phyloP scores from a whole-genome alignment of 306 rosid species.

The Sesbania bispinosa region DNA sequence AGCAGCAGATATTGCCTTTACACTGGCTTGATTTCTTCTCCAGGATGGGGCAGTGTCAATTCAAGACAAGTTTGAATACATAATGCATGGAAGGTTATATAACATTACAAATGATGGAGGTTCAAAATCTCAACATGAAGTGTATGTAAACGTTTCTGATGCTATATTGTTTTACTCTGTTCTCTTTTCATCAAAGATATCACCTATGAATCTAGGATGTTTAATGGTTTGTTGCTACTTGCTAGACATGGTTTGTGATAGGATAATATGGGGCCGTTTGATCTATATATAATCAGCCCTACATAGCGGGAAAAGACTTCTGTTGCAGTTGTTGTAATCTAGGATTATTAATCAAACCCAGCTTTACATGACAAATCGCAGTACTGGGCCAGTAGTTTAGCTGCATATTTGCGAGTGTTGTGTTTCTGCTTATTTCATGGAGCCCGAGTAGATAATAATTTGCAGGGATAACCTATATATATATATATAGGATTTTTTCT shows the following conservation, averaged over 20 bases:
- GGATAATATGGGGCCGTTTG: no score
- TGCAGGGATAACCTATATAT: not conserved
- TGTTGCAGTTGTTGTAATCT: no score
- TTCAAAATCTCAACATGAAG: conserved; percentile 46
- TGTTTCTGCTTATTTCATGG: not conserved
- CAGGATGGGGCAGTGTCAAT: conserved; percentile 74
- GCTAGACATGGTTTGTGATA: no score
- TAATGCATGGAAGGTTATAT: conserved; percentile 83
- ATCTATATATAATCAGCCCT: no score
- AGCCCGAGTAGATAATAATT: not conserved
- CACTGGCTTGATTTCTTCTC: conserved; percentile 23
- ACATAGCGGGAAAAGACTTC: no score
- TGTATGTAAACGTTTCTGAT: conserved; percentile 57
- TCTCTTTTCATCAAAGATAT: not conserved
- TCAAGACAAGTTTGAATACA: conserved; percentile 85
- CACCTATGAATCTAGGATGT: not conserved
- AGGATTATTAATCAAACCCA: not conserved
- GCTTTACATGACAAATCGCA: not conserved
- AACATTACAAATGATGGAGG: conserved; percentile 49
- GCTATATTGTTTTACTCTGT: not conserved
- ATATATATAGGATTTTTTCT: not conserved
- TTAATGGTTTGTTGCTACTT: not conserved
- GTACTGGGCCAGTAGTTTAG: not conserved
- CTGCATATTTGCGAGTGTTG: not conserved
- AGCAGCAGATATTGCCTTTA: conserved; percentile 4